A percentile compares a stretch with the other conserved stretches of the same genome.
phyloP scores from a whole-genome alignment of 208 protist species.

The Leishmania aethiopica region DNA sequence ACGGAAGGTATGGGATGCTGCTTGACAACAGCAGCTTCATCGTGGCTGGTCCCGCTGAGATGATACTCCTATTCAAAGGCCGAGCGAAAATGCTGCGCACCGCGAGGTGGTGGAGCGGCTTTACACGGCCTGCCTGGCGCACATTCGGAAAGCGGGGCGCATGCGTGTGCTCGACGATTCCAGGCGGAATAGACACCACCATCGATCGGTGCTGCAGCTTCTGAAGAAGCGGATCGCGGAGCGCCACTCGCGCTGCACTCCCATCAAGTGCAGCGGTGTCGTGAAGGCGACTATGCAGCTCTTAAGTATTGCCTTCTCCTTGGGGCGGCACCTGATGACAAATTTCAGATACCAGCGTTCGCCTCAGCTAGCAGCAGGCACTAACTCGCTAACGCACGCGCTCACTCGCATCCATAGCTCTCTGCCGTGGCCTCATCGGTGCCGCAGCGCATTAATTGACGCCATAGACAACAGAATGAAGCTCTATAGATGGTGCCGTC shows the following conservation, averaged over 20 bases:
- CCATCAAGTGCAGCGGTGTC: constrained; percentile 75
- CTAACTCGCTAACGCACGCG: constrained; percentile 45
- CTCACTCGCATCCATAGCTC: constrained; percentile 18
- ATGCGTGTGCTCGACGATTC: constrained; percentile 67
- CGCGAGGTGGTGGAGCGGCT: constrained; percentile 74
- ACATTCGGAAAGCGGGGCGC: constrained; percentile 51
- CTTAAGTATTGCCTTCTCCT: constrained; percentile 52
- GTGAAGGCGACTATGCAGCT: constrained; percentile 61
- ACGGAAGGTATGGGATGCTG: constrained; percentile 72
- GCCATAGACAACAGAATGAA: constrained; percentile 51
- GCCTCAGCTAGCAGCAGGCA: constrained; percentile 45
- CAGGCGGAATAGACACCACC: constrained; percentile 68
- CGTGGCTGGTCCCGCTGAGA: constrained; percentile 61
- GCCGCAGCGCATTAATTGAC: constrained; percentile 38
- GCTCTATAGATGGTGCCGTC: constrained; percentile 57
- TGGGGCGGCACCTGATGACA: constrained; percentile 65
- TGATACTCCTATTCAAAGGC: constrained; percentile 61
- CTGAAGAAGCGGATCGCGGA: constrained; percentile 72
- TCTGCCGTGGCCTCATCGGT: background rate
- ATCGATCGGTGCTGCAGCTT: constrained; percentile 58
- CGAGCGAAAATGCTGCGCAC: constrained; percentile 54
- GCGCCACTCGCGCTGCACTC: constrained; percentile 51
- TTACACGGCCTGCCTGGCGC: constrained; percentile 59
- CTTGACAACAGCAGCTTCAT: constrained; percentile 86
- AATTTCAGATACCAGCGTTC: constrained; percentile 45